phyloP scores from a whole-genome alignment of 1,284 basidiomycete genomes.

The Vanrija sp. region DNA sequence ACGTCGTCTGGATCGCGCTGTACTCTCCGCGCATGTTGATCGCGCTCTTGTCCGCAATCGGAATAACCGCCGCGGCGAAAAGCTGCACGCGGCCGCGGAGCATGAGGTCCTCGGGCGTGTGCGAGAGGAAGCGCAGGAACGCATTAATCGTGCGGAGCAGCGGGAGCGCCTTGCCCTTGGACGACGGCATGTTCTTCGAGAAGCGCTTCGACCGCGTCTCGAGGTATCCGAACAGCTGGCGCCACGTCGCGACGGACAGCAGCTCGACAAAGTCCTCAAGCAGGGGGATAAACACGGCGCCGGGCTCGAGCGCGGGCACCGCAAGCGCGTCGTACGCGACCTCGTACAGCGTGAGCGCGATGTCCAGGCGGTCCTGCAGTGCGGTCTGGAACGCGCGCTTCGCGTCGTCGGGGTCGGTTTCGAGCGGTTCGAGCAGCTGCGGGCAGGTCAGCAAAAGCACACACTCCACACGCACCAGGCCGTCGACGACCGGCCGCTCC shows the following conservation, averaged over 20 bases:
- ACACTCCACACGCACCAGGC: constrained; percentile 20
- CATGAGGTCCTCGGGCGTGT: constrained; percentile 40
- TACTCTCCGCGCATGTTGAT: constrained; percentile 46
- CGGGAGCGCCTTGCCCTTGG: constrained; percentile 43
- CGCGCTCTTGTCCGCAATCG: constrained; percentile 44
- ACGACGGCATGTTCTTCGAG: constrained; percentile 43
- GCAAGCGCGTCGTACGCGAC: constrained; percentile 18
- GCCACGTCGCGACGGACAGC: constrained; percentile 37
- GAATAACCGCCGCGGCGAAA: constrained; percentile 40
- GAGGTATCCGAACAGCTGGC: constrained; percentile 37
- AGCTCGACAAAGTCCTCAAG: constrained; percentile 45
- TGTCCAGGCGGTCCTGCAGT: constrained; percentile 37
- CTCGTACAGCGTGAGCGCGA: constrained; percentile 41
- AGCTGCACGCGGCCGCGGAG: constrained; percentile 42
- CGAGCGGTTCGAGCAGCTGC: constrained; percentile 27
- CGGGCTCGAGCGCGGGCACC: constrained; percentile 32
- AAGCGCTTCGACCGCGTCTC: constrained; percentile 42
- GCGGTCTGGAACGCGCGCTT: constrained; percentile 26
- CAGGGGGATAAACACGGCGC: constrained; percentile 41
- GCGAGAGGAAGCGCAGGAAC: constrained; percentile 38
- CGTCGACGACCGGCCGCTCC: constrained; percentile 22
- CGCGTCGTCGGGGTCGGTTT: constrained; percentile 1
- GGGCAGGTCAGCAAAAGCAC: neutral
- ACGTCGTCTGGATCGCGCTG: constrained; percentile 34
- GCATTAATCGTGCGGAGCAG: constrained; percentile 42